These are phyloP conservation scores for Yamadazyma sp. DNA, from an alignment of 805 yeast genomes.

Conservation along the genomic window DNA sequence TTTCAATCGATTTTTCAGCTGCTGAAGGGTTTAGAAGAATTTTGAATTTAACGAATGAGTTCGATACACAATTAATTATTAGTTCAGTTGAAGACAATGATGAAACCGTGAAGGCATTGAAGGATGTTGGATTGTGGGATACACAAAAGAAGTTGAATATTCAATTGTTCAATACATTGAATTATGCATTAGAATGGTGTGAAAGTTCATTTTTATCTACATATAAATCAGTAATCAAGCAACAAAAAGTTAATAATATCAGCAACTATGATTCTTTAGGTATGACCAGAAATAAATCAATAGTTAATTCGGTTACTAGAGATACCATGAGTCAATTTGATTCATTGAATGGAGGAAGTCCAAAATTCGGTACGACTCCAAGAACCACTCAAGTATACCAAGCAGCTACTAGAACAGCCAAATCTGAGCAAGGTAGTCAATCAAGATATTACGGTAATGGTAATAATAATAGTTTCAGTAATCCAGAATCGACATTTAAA, in stretches of 20 bases:
- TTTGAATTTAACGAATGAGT: conserved; percentile 69
- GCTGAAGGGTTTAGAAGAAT: conserved; percentile 93
- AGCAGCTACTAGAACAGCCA: conserved; percentile 47
- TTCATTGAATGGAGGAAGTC: conserved; percentile 14
- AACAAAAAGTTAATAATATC: conserved; percentile 6
- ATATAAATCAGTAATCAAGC: conserved; percentile 36
- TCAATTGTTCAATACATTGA: conserved; percentile 72
- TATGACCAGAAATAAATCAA: conserved; percentile 13
- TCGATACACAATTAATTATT: conserved; percentile 66
- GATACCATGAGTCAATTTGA: conserved; percentile 17
- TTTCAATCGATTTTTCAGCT: conserved; percentile 86
- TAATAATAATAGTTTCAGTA: conserved; percentile 3
- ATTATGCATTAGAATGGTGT: conserved; percentile 93
- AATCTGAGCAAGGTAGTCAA: conserved; percentile 38
- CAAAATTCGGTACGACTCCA: conserved; percentile 43
- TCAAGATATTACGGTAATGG: conserved; percentile 43
- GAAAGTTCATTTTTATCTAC: conserved; percentile 81
- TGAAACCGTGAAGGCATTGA: conserved; percentile 63
- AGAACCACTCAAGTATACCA: conserved; percentile 50
- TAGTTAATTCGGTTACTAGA: conserved; percentile 7
- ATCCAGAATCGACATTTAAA: conserved; percentile 17
- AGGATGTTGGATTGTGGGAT: conserved; percentile 80
- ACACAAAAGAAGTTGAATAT: conserved; percentile 37
- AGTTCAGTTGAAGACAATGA: conserved; percentile 73
- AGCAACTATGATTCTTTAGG: conserved; percentile 12